Evolutionary conservation across 257 asterid species (phyloP), one percentile per base, ranked within the genome.

Genomic region (Ophiorrhiza pumila): DNA sequence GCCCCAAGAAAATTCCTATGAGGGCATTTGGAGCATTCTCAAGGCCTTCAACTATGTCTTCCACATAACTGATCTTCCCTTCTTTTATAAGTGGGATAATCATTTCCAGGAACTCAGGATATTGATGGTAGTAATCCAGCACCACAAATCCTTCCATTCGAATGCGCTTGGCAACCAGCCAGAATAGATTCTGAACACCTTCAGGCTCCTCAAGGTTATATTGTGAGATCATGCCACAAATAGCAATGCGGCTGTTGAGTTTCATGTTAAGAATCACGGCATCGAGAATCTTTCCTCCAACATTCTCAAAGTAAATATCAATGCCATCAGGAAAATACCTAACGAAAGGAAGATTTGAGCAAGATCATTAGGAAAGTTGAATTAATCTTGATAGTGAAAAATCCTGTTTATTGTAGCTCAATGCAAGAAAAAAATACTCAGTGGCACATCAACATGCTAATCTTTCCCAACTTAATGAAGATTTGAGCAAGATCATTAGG

Each of bases 231-330:
- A 86, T 62, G 22, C 90, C 90, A 55, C 90, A 80, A 7, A 78
- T 81, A 3, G 84, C 81, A 7, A 86, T 80, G 34, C 88, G 78
- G 27, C 88, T 85, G 0, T 61, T 65, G 56, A n/a, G n/a, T 29
- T 56, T 83, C 90, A 83, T 85, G 85, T 85, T 83, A 7, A 71
- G 52, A 11, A 86, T 85, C 56, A 75, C 86, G 0, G 90, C 88
- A 5, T 86, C 90, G 0, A 81, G 85, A 88, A 83, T 81, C 79
- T 83, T 81, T 2, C 85, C 88, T 3, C 90, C 85, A 0, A 83
- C 88, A 15, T 86, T 83, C 76, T 86, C 90, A 68, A 83, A 86
- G 79, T 83, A 83, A 6, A 86, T 86, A 34, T 86, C 88, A 25
- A 86, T 81, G 27, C 90, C 88, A 7, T 71, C 56, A 0, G 82